Evolutionary conservation across 257 asterid species (phyloP), one percentile per base, ranked within the genome.

Genomic region (Cynanchum wilfordii): DNA sequence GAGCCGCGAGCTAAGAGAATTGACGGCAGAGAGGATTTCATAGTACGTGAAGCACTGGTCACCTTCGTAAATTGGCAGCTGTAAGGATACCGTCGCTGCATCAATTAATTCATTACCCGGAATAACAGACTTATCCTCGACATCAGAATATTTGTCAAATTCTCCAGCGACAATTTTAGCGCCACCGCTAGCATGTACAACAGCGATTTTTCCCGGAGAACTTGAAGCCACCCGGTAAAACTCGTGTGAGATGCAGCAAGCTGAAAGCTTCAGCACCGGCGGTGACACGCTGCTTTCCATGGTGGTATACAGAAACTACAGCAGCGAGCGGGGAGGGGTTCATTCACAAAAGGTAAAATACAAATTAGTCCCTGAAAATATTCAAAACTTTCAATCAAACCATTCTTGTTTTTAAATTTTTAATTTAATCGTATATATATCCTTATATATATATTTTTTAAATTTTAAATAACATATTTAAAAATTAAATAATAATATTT

Each of bases 41-140:
- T 89, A 84, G 84, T 85, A 93, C 72, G 94, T 86, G 88, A 86
- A 93, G 82, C 90, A 86, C 67, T 79, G 81, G 72, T 93, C 98
- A 75, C 93, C 93, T 30, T 76, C 85, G 71, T 89, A 90, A 9
- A 86, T 75, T 5, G 84, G 86, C 10, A 89, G 90, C 22, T 69
- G 71, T 65, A 40, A 27, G 66, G 81, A 75, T 52, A 76, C 36
- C 70, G 42, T 62, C 57, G 81, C 78, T 9, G 74, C 45, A 49
- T 78, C 54, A n/a, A 82, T 30, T n/a, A 59, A 73, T 68, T 76
- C 74, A 68, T 68, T 40, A 33, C 13, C 15, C 11, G 63, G 9
- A 27, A 19, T 52, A 42, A 64, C 71, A 44, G 45, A 76, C 15
- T 38, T 13, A 16, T 17, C 22, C 60, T 69, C 52, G 66, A 70